Evolutionary conservation across 441 rosid species (phyloP), one percentile per base, ranked within the genome.

Genomic region (Pelargonium myrrhifolium): DNA sequence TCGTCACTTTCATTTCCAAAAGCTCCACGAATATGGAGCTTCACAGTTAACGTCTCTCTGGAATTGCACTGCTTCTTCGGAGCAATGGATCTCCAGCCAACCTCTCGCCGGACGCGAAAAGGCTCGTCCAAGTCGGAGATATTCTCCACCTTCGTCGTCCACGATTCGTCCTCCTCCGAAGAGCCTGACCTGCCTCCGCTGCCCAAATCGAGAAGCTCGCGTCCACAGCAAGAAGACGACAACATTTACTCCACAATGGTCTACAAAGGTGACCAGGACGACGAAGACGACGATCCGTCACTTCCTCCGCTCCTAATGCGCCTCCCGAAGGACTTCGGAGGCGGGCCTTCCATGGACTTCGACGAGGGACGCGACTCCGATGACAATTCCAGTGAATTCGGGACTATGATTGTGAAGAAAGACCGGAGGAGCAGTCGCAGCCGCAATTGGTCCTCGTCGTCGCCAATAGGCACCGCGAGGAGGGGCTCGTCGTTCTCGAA

Each of bases 271-370:
- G 84, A 64, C 66, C 83, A 75, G 3, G 89, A 75, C 28, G 89
- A 82, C 0, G 91, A 80, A 0, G 85, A 90, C 6, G 88, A 89
- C 67, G 93, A 84, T 14, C 77, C 88, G 18, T 74, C 84, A 21
- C 84, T 89, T 35, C 96, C 97, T 72, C 93, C 90, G 8, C 96
- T 89, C 9, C 89, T 92, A 72, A 89, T 87, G 68, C 90, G 85
- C 72, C 86, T 88, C 5, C 94, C 97, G 45, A 94, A 92, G 66
- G 97, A 89, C 77, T 89, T 92, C 67, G 99, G 98, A 2, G 92
- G 89, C 39, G 86, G 86, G 40, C 76, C 82, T 64, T 72, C 84
- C 20, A 58, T 78, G n/a, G 86, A 85, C 72, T 85, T 75, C 75
- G 90, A 86, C 69, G 77, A 81, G 1, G 89, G 78, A 39, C 82